Base-by-base conservation (phyloP, 208 protist genomes). In the Baffinella frigidus region DNA sequence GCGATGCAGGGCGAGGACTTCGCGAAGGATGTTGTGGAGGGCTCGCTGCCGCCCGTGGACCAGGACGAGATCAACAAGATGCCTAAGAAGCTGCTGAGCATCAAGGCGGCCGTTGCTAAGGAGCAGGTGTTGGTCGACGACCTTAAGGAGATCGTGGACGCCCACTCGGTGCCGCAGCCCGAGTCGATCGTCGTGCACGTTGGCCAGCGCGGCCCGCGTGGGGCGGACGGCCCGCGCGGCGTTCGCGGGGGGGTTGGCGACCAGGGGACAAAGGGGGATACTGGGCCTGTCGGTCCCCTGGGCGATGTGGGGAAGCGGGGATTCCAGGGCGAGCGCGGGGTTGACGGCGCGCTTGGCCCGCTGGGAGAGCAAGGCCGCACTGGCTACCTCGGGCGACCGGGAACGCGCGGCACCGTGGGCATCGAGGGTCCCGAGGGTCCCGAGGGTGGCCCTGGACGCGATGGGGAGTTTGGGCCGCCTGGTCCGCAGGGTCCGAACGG, bases 171-270 rank as follows among this genome's bases (percentile, higher is more conserved):
- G 3, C 77, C 77, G 5, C 33, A 87, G 30, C 77, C 77, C 30
- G 77, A 87, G 50, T 87, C 77, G n/a, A 87, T 87, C 27, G 77
- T 87, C 35, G 77, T 87, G 33, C 77, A 87, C 77, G 77, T 87
- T 0, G 77, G 77, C n/a, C 77, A 87, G 50, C 77, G 77, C 33
- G 77, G 77, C 35, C 77, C 77, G 27, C 2, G 27, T n/a, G 77
- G 77, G 4, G 77, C 77, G 27, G 38, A 67, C 30, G 77, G 77
- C 33, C 77, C 77, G 20, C 17, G 77, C 20, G 77, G 77, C 33
- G 20, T 33, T 30, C 14, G 77, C 11, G 77, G 77, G 0, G 39
- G 14, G 50, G 61, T 43, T 35, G 77, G 77, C n/a, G 77, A 87
- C 50, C 77, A 87, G 77, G 77, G 77, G 27, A 45, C 36, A 11